Evolutionary conservation across 2,329 filamentous ascomycete genomes (phyloP).

Genomic region (Penicillium sp.): DNA sequence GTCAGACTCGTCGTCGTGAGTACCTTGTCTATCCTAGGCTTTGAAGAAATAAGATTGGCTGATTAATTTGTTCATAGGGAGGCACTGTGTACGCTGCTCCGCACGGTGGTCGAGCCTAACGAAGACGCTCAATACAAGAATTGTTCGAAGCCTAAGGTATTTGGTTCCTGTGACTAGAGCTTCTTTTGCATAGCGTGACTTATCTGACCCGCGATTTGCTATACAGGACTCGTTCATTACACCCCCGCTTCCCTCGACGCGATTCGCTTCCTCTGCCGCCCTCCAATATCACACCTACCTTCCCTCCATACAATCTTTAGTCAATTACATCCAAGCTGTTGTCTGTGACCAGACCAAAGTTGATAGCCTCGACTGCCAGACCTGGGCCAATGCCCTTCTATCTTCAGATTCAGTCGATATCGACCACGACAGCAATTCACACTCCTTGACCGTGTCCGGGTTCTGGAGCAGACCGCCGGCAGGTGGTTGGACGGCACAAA

Average conservation of each 20-base stretch:
- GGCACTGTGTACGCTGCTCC: slow-evolving; percentile 59
- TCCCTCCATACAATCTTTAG: slow-evolving; percentile 56
- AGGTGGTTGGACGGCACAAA: slow-evolving; percentile 49
- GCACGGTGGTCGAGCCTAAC: slow-evolving; percentile 53
- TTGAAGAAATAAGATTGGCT: not conserved
- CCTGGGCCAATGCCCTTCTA: slow-evolving; percentile 48
- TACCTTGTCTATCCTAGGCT: not conserved
- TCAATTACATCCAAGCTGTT: slow-evolving; percentile 52
- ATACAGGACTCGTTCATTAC: slow-evolving; percentile 61
- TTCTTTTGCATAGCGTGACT: not conserved
- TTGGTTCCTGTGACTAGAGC: not conserved
- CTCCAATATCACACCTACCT: slow-evolving; percentile 71
- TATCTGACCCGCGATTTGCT: not conserved
- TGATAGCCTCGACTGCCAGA: slow-evolving; percentile 51
- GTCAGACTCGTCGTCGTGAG: slow-evolving; percentile 39
- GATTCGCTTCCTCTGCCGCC: slow-evolving; percentile 62
- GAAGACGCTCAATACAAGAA: slow-evolving; percentile 36
- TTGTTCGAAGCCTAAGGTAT: slow-evolving; percentile 55
- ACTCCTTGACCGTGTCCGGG: slow-evolving; percentile 63
- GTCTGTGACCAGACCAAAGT: slow-evolving; percentile 48
- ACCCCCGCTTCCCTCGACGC: slow-evolving; percentile 55
- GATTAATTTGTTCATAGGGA: slow-evolving; percentile 36
- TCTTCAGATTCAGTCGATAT: slow-evolving; percentile 69
- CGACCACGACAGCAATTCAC: slow-evolving; percentile 69
- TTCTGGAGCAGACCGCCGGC: slow-evolving; percentile 53